Percentiles rank a stretch among this genome's conserved stretches.
phyloP scores from a whole-genome alignment of 1,284 basidiomycete species.

The Heterobasidion occidentale region DNA sequence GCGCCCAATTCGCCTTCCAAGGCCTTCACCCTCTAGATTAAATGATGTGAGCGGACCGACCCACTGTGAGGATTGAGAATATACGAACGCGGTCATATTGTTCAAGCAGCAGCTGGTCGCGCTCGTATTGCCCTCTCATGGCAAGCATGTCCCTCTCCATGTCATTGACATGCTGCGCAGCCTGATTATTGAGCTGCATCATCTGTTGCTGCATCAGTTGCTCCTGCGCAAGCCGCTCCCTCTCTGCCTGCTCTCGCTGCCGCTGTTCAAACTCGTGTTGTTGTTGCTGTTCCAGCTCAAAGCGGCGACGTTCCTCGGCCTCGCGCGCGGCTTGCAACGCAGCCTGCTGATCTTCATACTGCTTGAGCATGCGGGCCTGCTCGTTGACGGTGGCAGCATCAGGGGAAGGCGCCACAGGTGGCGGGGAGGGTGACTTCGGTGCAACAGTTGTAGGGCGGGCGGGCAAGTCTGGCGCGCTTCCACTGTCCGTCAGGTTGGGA shows the following conservation, averaged over 20 bases:
- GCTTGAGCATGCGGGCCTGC: constrained; percentile 91
- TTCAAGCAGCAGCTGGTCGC: constrained; percentile 96
- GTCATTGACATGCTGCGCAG: constrained; percentile 64
- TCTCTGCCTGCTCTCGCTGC: constrained; percentile 83
- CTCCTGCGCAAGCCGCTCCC: constrained; percentile 85
- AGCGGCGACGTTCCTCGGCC: constrained; percentile 73
- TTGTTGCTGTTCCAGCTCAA: constrained; percentile 75
- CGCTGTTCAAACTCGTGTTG: constrained; percentile 89
- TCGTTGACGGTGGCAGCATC: constrained; percentile 80
- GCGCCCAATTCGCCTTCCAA: constrained; percentile 87
- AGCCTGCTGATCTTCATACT: constrained; percentile 95
- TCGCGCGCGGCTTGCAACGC: constrained; percentile 76
- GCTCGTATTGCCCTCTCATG: constrained; percentile 96
- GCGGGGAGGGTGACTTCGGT: constrained; percentile 42
- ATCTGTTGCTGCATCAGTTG: constrained; percentile 76
- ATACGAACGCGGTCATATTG: constrained; percentile 87
- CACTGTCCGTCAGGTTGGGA: constrained; percentile 83
- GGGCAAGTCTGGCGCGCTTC: constrained; percentile 81
- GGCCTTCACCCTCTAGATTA: constrained; percentile 77
- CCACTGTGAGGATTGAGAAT: constrained; percentile 1
- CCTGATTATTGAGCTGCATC: constrained; percentile 69
- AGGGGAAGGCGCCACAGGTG: constrained; percentile 64
- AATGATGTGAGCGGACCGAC: constrained; percentile 1
- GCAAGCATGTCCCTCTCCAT: constrained; percentile 88
- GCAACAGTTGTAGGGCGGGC: constrained; percentile 68